These are phyloP conservation scores for Talaromyces ruber DNA, from an alignment of 495 filamentous ascomycete genomes.

Conservation along the genomic window DNA sequence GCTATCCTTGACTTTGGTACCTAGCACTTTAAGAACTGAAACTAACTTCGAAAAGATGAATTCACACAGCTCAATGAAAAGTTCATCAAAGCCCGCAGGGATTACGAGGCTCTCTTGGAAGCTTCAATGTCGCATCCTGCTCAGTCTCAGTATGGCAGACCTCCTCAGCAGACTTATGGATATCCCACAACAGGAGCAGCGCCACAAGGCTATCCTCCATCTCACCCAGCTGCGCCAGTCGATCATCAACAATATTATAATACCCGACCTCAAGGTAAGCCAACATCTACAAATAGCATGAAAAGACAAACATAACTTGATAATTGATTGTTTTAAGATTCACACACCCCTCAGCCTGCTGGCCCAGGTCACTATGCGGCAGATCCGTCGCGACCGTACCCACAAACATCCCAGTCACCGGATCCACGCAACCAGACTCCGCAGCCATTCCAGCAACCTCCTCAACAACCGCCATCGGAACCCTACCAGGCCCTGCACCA, in stretches of 20 bases:
- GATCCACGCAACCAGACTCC: conserved; percentile 35
- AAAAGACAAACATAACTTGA: too few species aligned
- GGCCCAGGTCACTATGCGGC: conserved; percentile 24
- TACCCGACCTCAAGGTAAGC: conserved; percentile 45
- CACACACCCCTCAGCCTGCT: conserved; percentile 20
- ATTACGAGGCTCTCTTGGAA: conserved; percentile 93
- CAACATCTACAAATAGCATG: background rate
- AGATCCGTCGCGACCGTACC: conserved; percentile 25
- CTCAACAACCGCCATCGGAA: conserved; percentile 31
- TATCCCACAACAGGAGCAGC: conserved; percentile 43
- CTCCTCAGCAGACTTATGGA: conserved; percentile 51
- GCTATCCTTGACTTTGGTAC: too few species aligned
- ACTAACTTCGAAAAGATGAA: conserved; percentile 57
- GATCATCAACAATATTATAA: conserved; percentile 67
- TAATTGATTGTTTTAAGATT: conserved; percentile 17
- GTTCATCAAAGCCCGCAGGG: conserved; percentile 95
- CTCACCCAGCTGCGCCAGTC: conserved; percentile 38
- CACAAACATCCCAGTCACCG: conserved; percentile 31
- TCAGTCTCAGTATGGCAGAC: conserved; percentile 64
- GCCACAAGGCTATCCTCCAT: conserved; percentile 42
- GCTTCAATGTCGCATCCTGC: conserved; percentile 86
- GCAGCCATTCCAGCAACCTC: conserved; percentile 19
- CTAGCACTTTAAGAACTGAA: too few species aligned
- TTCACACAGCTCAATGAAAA: conserved; percentile 98
- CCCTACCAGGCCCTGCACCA: conserved; percentile 36